Conservation (phyloP, 768 basidiomycete species). For the Macrolepiota albuminosa region DNA sequence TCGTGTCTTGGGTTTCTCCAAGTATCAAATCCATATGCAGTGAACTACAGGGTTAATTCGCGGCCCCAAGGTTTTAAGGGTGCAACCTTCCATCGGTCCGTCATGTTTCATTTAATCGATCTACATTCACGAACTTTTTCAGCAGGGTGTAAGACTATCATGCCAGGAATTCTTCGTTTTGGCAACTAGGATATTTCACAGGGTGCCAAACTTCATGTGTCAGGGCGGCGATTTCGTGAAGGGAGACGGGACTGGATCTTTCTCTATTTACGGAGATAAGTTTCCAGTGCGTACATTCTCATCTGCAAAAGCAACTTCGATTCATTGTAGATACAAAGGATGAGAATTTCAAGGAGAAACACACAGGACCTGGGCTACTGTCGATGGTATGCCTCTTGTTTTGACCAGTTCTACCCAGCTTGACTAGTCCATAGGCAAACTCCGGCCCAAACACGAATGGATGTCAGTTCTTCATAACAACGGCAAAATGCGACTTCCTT, state of each 20-base stretch:
- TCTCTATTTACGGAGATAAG: slow-evolving; percentile 96
- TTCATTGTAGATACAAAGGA: slow-evolving; percentile 44
- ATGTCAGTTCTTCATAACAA: slow-evolving; percentile 98
- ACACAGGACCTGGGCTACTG: slow-evolving; percentile 78
- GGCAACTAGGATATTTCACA: slow-evolving; percentile 24
- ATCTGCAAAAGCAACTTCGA: background rate
- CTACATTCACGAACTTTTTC: background rate
- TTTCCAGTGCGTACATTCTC: slow-evolving; percentile 59
- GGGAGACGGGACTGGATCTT: slow-evolving; percentile 90
- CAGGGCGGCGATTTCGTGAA: slow-evolving; percentile 98
- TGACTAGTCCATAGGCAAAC: slow-evolving; percentile 63
- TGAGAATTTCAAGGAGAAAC: slow-evolving; percentile 92
- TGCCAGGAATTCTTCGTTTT: slow-evolving; percentile 3
- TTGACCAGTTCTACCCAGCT: background rate
- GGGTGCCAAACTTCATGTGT: slow-evolving; percentile 93
- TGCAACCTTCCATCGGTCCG: slow-evolving; percentile 88
- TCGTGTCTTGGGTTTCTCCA: background rate
- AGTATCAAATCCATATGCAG: slow-evolving; percentile 14
- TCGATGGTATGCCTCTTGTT: slow-evolving; percentile 65
- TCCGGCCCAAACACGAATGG: slow-evolving; percentile 94
- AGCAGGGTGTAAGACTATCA: slow-evolving; percentile 59
- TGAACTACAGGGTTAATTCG: slow-evolving; percentile 57
- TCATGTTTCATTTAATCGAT: background rate
- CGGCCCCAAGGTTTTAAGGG: slow-evolving; percentile 89
- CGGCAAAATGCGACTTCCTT: slow-evolving; percentile 90